Conservation (phyloP, 73 alveolate genomes). For the Durusdinium trenchii region DNA sequence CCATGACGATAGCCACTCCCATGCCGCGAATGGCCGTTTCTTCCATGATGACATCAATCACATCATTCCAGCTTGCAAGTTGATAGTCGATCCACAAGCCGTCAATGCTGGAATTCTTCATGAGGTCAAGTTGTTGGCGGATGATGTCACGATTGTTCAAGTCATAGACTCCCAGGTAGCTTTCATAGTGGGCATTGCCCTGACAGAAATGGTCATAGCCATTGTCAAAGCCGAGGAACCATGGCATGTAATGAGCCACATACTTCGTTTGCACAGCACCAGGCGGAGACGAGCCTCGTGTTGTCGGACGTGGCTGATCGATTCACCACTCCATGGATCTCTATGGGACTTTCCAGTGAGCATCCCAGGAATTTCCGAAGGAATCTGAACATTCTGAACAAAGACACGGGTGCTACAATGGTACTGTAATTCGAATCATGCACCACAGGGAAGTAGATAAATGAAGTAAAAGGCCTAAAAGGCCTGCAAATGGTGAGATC, state of each 20-base stretch:
- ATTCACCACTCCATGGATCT: too few relatives aligned
- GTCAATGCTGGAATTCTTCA: constrained; percentile 71
- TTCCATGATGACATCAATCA: constrained; percentile 57
- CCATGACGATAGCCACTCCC: constrained; percentile 88
- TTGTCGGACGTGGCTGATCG: not conserved
- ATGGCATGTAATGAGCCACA: constrained; percentile 86
- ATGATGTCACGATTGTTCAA: constrained; percentile 47
- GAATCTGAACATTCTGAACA: too few relatives aligned
- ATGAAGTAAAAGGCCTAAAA: not conserved
- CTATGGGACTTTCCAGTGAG: too few relatives aligned
- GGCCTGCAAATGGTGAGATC: not conserved
- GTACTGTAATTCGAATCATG: too few relatives aligned
- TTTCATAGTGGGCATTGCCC: constrained; percentile 60
- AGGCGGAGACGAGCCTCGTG: constrained; percentile 6
- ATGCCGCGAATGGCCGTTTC: constrained; percentile 63
- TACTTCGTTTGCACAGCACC: constrained; percentile 58
- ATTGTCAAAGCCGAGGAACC: constrained; percentile 12
- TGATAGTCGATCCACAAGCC: constrained; percentile 90
- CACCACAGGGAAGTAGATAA: too few relatives aligned
- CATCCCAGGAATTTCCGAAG: too few relatives aligned
- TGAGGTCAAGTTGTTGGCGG: constrained; percentile 69
- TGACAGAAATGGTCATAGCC: constrained; percentile 69
- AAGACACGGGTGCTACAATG: too few relatives aligned
- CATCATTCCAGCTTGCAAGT: constrained; percentile 44
- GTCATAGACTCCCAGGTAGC: constrained; percentile 40